phyloP scores from a whole-genome alignment of 768 basidiomycete species.

The Mycena pura region DNA sequence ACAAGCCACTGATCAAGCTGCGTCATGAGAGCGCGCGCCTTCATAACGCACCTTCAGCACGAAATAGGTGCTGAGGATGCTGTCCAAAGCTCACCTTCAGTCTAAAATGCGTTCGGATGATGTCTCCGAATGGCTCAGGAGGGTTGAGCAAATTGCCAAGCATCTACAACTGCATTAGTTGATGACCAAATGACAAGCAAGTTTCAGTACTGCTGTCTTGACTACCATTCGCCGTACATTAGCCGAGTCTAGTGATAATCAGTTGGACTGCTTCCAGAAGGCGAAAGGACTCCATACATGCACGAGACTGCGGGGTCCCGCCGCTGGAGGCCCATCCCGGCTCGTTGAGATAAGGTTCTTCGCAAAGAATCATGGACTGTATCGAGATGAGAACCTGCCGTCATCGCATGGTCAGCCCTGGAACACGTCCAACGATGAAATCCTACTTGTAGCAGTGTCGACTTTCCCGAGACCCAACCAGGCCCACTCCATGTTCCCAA shows the following conservation, averaged over 20 bases:
- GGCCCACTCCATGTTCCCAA: slow-evolving; percentile 94
- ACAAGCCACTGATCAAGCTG: slow-evolving; percentile 84
- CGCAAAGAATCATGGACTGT: slow-evolving; percentile 95
- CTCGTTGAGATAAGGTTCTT: slow-evolving; percentile 93
- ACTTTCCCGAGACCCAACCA: slow-evolving; percentile 91
- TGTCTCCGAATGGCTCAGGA: slow-evolving; percentile 85
- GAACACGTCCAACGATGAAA: background rate
- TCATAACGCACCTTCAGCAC: too few relatives aligned
- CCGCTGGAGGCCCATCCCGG: slow-evolving; percentile 82
- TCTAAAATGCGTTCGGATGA: slow-evolving; percentile 90
- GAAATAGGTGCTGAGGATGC: too few relatives aligned
- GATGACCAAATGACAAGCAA: background rate
- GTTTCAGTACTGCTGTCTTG: slow-evolving; percentile 65
- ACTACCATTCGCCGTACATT: slow-evolving; percentile 95
- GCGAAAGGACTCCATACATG: slow-evolving; percentile 57
- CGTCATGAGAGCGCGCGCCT: slow-evolving; percentile 68
- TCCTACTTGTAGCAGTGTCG: slow-evolving; percentile 83
- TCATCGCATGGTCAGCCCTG: slow-evolving; percentile 36
- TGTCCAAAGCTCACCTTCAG: too few relatives aligned
- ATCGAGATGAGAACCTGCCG: slow-evolving; percentile 91
- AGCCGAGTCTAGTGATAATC: slow-evolving; percentile 70
- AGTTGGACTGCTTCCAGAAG: background rate
- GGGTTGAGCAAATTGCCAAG: slow-evolving; percentile 81
- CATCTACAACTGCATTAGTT: slow-evolving; percentile 59
- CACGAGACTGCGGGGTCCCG: slow-evolving; percentile 76